Conservation (phyloP, 495 filamentous ascomycete genomes). For the Xylaria sp. region DNA sequence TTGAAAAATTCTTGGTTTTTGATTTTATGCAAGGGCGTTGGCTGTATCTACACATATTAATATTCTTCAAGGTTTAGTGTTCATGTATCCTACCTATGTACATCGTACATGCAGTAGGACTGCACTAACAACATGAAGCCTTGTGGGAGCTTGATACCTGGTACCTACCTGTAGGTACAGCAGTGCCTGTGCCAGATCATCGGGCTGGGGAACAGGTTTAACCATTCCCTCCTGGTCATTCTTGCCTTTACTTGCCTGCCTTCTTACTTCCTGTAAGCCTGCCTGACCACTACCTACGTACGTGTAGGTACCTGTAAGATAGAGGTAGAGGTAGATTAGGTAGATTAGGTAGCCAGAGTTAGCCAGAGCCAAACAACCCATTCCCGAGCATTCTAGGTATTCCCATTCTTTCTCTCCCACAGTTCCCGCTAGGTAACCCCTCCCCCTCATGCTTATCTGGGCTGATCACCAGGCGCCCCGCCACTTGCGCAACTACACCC, state of each 20-base stretch:
- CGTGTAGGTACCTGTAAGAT: too few relatives aligned
- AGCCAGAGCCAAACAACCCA: background rate
- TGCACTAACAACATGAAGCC: too few relatives aligned
- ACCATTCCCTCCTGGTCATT: background rate
- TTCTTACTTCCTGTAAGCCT: background rate
- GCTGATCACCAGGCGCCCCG: constrained; percentile 15
- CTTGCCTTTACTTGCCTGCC: background rate
- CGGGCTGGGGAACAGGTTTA: background rate
- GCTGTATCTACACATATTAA: too few relatives aligned
- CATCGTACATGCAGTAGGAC: too few relatives aligned
- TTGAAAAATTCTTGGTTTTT: too few relatives aligned
- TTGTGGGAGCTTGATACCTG: too few relatives aligned
- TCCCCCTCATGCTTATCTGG: constrained; percentile 24
- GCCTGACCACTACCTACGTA: too few relatives aligned
- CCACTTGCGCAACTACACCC: constrained; percentile 4
- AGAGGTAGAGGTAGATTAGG: too few relatives aligned
- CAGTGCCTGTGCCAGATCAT: background rate
- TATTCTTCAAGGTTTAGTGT: too few relatives aligned
- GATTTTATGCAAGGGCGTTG: too few relatives aligned
- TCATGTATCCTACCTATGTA: too few relatives aligned
- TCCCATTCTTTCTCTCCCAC: background rate
- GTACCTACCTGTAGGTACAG: background rate
- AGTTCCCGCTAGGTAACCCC: constrained; percentile 1
- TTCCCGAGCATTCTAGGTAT: background rate
- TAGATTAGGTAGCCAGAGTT: background rate